Evolutionary conservation across 352 stramenopile genomes (phyloP).

Genomic region (Chrysophaeum taylorii): DNA sequence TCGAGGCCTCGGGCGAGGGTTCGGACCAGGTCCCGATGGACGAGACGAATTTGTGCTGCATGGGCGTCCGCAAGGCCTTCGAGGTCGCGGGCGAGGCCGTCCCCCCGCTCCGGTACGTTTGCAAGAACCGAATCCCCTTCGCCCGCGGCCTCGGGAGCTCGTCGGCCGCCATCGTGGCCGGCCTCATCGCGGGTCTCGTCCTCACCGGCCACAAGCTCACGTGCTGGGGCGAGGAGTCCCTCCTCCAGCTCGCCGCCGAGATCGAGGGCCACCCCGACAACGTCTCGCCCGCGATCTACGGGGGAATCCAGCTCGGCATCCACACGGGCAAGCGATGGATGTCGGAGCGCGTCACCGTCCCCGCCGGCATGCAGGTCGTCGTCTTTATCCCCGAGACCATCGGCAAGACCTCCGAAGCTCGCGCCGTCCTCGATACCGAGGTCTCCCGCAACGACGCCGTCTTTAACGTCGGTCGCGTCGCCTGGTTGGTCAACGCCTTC

Average conservation of each 20-base stretch:
- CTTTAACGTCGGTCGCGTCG: slow-evolving; percentile 88
- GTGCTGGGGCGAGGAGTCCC: slow-evolving; percentile 70
- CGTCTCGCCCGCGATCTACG: slow-evolving; percentile 95
- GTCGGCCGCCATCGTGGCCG: slow-evolving; percentile 94
- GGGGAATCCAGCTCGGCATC: slow-evolving; percentile 88
- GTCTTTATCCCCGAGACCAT: slow-evolving; percentile 96
- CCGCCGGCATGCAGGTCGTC: slow-evolving; percentile 88
- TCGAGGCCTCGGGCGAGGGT: slow-evolving; percentile 92
- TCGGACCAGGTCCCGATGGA: slow-evolving; percentile 53
- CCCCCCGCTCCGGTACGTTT: slow-evolving; percentile 86
- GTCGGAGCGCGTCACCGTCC: slow-evolving; percentile 87
- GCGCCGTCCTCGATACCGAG: slow-evolving; percentile 76
- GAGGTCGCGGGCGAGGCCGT: slow-evolving; percentile 81
- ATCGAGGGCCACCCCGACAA: slow-evolving; percentile 99
- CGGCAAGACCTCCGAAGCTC: slow-evolving; percentile 69
- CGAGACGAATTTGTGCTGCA: slow-evolving; percentile 79
- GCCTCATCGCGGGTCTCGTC: slow-evolving; percentile 94
- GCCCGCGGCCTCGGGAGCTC: slow-evolving; percentile 87
- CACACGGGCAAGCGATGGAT: slow-evolving; percentile 89
- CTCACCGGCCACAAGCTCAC: slow-evolving; percentile 66
- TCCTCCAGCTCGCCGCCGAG: slow-evolving; percentile 90
- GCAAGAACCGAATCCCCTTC: slow-evolving; percentile 93
- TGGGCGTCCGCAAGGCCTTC: slow-evolving; percentile 83
- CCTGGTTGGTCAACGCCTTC: slow-evolving; percentile 93
- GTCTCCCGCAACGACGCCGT: slow-evolving; percentile 79